Evolutionary conservation across 805 yeast species (phyloP), one percentile per base, ranked within the genome.

Genomic region (Starmerella apis): DNA sequence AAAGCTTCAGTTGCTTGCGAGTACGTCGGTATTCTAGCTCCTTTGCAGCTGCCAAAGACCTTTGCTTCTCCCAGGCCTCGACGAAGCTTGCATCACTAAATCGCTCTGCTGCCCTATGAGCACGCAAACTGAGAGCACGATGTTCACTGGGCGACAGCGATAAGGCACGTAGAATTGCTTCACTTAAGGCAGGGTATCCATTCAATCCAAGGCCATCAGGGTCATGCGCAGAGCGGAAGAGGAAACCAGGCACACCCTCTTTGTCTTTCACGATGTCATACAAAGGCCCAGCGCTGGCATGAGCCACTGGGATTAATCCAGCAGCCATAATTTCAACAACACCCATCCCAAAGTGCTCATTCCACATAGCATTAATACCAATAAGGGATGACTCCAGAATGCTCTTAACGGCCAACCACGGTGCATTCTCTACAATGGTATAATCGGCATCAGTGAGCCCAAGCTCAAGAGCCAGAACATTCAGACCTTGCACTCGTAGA

Each of bases 351-450:
- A 92, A 92, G 69, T 92, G 99, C 69, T 92, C 99, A 67, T 92
- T 92, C 98, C 98, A 92, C 99, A 92, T 92, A 27, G 95, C 87
- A 61, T 92, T 90, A 35, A 92, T 70, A 4, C 98, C 98, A 60
- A 78, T 79, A 23, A 79, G 76, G 2, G 86, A 76, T 13, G 65
- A 68, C 11, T 68, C 59, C 30, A 94, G 69, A 48, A 77, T 72
- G 25, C 67, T 61, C 47, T 77, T 68, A 13, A 94, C 79, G 16
- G 71, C 73, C 1, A 70, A 72, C 68, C 85, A 85, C 9, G 86
- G 73, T 24, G 90, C 82, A 66, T 92, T 94, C 4, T 83, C 73
- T 0, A 80, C 69, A 59, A 87, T 81, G 42, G 76, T 71, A 11
- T 73, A 64, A 18, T 73, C 64, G 36, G 60, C 59, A 5, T 65